Base-by-base conservation (phyloP, 2,329 filamentous ascomycete species). In the Helotiales sp. region DNA sequence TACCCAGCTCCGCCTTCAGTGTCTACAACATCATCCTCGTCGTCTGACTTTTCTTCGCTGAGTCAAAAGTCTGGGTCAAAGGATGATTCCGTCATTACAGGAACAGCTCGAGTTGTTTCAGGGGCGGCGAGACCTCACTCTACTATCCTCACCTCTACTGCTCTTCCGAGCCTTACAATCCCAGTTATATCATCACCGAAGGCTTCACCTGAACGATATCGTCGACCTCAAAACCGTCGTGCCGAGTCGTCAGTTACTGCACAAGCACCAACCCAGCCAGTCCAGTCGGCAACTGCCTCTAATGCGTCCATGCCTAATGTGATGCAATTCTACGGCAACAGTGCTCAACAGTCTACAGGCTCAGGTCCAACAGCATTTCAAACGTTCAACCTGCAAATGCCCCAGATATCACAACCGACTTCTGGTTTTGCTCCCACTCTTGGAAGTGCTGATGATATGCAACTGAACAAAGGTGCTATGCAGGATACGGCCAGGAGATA, bases 161-260 rank as follows among this genome's bases (percentile, higher is more conserved):
- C 86, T 71, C 49, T 42, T 8, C 57, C 27, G 24, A 74, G 80
- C 65, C 69, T 87, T 75, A 73, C 76, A 27, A 64, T 76, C n/a
- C 77, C 81, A 52, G 46, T 52, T n/a, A 34, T 59, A 15, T 58
- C 64, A 6, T 81, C 86, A 40, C 78, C 81, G 46, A 92, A 91
- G 68, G 79, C 86, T 22, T 86, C 89, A 1, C 90, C 91, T 1
- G 92, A 96, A 71, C 85, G 93, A 58, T 97, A 97, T 72, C 84
- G 92, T 67, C 87, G 92, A 51, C 73, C 81, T 59, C 80, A 80
- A 55, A 78, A 81, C 57, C 82, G 83, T 64, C 78, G 83, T 59
- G 58, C 65, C 12, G 77, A 69, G 67, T 74, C 66, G 67, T 69
- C 61, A 71, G 71, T 50, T 65, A 70, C 40, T 60, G 69, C 51